Evolutionary conservation across 805 yeast species (phyloP).

Genomic region (Debaryomyces prosopidis): DNA sequence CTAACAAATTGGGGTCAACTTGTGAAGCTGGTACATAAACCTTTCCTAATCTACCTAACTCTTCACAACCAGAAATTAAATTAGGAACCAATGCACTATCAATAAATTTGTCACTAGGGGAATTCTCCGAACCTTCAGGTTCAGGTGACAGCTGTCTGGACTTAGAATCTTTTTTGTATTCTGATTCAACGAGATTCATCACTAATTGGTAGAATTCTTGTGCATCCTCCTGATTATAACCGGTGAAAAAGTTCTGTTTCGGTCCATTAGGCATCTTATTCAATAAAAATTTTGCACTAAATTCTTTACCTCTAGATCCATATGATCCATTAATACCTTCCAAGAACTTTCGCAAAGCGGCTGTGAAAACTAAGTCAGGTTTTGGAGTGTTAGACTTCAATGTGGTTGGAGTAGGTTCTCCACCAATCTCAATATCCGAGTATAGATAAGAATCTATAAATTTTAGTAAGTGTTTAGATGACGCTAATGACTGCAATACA

Average conservation of each 20-base stretch:
- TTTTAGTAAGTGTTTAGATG: constrained; percentile 58
- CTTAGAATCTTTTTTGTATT: constrained; percentile 35
- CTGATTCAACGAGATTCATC: constrained; percentile 64
- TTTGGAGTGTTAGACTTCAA: constrained; percentile 21
- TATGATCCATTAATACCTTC: constrained; percentile 58
- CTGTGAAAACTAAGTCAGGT: constrained; percentile 47
- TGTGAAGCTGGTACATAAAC: constrained; percentile 73
- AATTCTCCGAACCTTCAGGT: constrained; percentile 14
- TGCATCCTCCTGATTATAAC: constrained; percentile 95
- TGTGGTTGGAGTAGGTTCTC: constrained; percentile 11
- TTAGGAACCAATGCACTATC: constrained; percentile 22
- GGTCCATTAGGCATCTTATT: constrained; percentile 78
- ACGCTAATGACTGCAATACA: constrained; percentile 80
- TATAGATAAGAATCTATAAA: constrained; percentile 50
- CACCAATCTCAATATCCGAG: constrained; percentile 27
- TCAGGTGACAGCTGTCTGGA: constrained; percentile 24
- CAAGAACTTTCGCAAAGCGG: constrained; percentile 52
- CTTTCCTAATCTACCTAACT: constrained; percentile 59
- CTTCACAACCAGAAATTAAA: constrained; percentile 38
- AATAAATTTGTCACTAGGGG: constrained; percentile 15
- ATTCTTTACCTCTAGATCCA: constrained; percentile 55
- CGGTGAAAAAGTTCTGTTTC: constrained; percentile 70
- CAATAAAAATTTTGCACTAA: constrained; percentile 59
- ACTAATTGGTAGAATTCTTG: constrained; percentile 91
- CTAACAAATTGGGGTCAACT: constrained; percentile 67